phyloP scores from a whole-genome alignment of 371 early-diverging fungal species.

The Saksenaea oblongispora region DNA sequence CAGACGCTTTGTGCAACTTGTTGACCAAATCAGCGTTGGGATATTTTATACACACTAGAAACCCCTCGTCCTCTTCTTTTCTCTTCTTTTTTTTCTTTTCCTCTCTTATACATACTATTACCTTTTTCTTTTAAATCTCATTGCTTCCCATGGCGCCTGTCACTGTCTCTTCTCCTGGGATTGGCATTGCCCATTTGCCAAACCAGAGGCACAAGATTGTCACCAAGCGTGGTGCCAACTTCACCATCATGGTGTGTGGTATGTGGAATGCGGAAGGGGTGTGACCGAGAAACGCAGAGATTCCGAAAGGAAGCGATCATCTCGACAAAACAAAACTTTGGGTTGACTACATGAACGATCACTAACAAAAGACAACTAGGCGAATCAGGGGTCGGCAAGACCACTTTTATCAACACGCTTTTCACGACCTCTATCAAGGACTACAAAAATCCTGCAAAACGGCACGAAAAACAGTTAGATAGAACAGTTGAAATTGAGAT shows the following conservation, averaged over 20 bases:
- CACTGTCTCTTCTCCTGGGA: constrained; percentile 54
- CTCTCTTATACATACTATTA: not conserved
- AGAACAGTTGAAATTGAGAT: constrained; percentile 83
- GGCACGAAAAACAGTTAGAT: constrained; percentile 63
- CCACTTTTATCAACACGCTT: constrained; percentile 87
- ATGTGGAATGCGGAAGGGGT: constrained; percentile 26
- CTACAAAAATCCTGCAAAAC: constrained; percentile 55
- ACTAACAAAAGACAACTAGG: constrained; percentile 11
- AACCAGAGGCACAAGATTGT: constrained; percentile 95
- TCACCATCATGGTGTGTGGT: constrained; percentile 95
- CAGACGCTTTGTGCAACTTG: constrained; percentile 3
- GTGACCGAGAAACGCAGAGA: not conserved
- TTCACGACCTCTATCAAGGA: constrained; percentile 72
- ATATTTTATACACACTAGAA: constrained; percentile 3
- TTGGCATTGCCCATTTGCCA: constrained; percentile 96
- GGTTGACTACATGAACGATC: not conserved
- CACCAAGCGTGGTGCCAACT: constrained; percentile 86
- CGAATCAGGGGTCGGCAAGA: constrained; percentile 65
- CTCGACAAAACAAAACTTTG: not conserved
- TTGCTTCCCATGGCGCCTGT: constrained; percentile 25
- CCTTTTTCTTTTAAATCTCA: not conserved
- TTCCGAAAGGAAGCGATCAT: not conserved
- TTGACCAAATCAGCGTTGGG: constrained; percentile 4
- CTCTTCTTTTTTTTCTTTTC: not conserved
- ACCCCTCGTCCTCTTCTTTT: not conserved